phyloP scores from a whole-genome alignment of 345 rosid genomes.

The Alliaria petiolata region DNA sequence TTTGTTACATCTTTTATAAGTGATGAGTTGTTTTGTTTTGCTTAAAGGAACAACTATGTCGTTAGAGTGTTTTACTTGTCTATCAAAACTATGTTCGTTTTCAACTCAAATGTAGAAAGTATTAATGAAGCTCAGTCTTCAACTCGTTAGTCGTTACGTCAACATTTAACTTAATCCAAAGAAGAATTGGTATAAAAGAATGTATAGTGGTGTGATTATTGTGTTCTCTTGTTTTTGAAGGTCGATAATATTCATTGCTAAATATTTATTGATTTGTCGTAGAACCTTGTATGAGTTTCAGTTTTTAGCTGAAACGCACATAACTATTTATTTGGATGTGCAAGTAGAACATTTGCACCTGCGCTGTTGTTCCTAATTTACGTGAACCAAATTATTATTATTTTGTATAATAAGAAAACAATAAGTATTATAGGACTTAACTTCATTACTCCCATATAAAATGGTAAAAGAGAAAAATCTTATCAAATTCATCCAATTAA shows the following conservation, averaged over 20 bases:
- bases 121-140: neutral
- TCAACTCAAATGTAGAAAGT: neutral
- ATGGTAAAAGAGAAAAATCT: too few species aligned
- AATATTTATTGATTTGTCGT: neutral
- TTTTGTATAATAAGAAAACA: too few species aligned
- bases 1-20: too few species aligned
- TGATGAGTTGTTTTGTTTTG: neutral
- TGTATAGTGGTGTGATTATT: neutral
- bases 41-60: neutral
- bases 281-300: neutral
- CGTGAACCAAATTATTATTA: neutral
- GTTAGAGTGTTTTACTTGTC: neutral
- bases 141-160: neutral
- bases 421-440: too few species aligned
- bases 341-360: neutral
- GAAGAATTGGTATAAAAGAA: neutral
- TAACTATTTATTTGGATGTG: neutral
- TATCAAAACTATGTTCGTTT: neutral
- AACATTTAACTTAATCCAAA: neutral
- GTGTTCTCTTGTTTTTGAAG: neutral
- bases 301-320: neutral
- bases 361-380: neutral
- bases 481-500: too few species aligned
- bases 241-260: neutral
- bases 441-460: too few species aligned